Evolutionary conservation across 805 yeast genomes (phyloP), one percentile per base, ranked within the genome.

Genomic region (Kuraishia borneana): DNA sequence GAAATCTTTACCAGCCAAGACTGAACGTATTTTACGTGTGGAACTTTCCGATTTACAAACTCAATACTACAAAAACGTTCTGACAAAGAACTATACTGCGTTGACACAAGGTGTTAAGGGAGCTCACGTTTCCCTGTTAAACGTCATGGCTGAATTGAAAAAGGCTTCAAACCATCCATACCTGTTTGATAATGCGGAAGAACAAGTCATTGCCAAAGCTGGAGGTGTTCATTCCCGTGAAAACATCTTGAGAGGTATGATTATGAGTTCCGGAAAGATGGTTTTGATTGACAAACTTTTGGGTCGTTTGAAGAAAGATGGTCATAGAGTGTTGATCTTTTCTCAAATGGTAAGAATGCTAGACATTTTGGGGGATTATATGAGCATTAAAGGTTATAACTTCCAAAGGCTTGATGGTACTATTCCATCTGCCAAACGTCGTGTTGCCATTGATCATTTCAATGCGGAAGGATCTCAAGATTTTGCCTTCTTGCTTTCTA

Each of bases 181-280:
- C 47, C 59, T 92, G 36, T 92, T 92, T 58, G 96, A 88, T 45
- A 81, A 79, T 38, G 97, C 95, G 2, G 98, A 92, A 56, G 82
- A 80, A 20, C 70, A 79, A 38, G 85, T 92, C 22, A 59, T 81
- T 39, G 62, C 77, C 10, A 77, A 77, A 39, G 77, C 76, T 22
- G 79, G 78, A 16, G 65, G 68, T 26, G 52, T 54, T 28, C 58
- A 65, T 21, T 66, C 87, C 1, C 70, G 96, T 39, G 96, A 89
- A 45, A 83, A 76, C 43, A 68, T 82, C 16, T 59, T 92, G 27
- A 75, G 87, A 51, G 99, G 98, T 12, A 63, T 92, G 64, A 83
- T 92, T 43, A 92, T 92, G 98, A 83, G 94, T 13, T 83, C 95
- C 6, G 99, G 99, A 47, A 92, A 92, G 53, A 92, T 92, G 98